Base-by-base conservation (phyloP, 495 filamentous ascomycete genomes). In the Delitschia confertaspora region DNA sequence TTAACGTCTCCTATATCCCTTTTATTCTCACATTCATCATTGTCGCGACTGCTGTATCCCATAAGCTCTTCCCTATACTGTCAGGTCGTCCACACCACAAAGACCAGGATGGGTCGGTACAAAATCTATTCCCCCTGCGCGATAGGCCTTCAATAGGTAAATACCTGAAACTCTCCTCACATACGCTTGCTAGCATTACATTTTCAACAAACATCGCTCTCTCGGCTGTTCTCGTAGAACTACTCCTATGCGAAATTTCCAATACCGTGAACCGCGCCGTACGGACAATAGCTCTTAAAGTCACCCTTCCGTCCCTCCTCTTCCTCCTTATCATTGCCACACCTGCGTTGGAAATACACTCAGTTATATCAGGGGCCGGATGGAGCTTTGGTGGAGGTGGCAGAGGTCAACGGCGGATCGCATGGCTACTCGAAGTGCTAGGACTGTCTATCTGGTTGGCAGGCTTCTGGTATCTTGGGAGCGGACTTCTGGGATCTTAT, bases 181-280 rank as follows among this genome's bases (percentile, higher is more conserved):
- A 48, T n/a, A 47, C 30, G 13, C 48, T 80, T 19, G 78, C 79
- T 10, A 75, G 72, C 4, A 55, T 70, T 18, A 76, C 79, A 18
- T 88, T 88, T 56, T 75, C 80, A 17, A 71, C 72, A 0, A 88
- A 80, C 1, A 69, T 88, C 30, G 85, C 77, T 16, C 70, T 88
- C 23, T 75, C 83, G 0, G 69, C 77, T 11, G 82, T 88, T 10
- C 67, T 91, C 10, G 82, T 73, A 10, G 81, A 85, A 60, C 57
- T 88, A 34, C 78, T 91, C 16, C 63, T 88, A 10, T 83, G 82
- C 48, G 84, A 91, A 60, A 82, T 91, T 36, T 76, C 78, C n/a
- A 80, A 82, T 47, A 69, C 75, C 5, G 65, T 86, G 24, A 70
- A 79, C 47, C 67, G 74, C 17, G 62, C 66, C 16, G 81, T 79